Conservation (phyloP, 371 early-diverging fungal genomes). For the Mortierella sp. region DNA sequence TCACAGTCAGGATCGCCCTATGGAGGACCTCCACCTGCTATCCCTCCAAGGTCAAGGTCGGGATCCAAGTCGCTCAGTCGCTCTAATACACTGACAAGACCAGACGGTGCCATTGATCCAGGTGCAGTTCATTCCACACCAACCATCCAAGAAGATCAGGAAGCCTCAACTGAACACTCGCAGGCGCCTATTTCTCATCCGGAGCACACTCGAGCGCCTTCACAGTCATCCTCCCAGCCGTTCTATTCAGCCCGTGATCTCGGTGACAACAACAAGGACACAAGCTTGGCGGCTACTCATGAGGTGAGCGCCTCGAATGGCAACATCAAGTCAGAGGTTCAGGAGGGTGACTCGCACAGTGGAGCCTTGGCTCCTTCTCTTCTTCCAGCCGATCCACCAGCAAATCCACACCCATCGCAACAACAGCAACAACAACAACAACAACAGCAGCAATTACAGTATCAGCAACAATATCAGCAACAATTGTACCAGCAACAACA, state of each 20-base stretch:
- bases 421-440: conserved; percentile 7
- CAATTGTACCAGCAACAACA: conserved; percentile 7
- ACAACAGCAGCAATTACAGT: background rate
- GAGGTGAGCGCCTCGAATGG: too few relatives aligned
- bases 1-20: conserved; percentile 7
- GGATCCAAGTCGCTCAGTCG: conserved; percentile 37
- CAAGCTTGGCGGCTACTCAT: too few relatives aligned
- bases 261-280: too few relatives aligned
- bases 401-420: background rate
- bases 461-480: background rate
- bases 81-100: conserved; percentile 22
- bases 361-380: conserved; percentile 23
- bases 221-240: background rate
- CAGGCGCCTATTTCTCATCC: background rate
- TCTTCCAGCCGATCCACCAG: conserved; percentile 20
- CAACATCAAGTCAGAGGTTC: background rate
- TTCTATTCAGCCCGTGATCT: too few relatives aligned
- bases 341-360: background rate
- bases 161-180: conserved; percentile 5
- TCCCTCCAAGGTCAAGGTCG: conserved; percentile 36
- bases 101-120: conserved; percentile 14
- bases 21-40: conserved; percentile 12
- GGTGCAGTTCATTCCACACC: conserved; percentile 11
- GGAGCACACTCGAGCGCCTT: background rate
- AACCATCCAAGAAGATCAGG: conserved; percentile 38